These are phyloP conservation scores for Ilyonectria sp. DNA, from an alignment of 2,329 filamentous ascomycete species.

Conservation along the genomic window DNA sequence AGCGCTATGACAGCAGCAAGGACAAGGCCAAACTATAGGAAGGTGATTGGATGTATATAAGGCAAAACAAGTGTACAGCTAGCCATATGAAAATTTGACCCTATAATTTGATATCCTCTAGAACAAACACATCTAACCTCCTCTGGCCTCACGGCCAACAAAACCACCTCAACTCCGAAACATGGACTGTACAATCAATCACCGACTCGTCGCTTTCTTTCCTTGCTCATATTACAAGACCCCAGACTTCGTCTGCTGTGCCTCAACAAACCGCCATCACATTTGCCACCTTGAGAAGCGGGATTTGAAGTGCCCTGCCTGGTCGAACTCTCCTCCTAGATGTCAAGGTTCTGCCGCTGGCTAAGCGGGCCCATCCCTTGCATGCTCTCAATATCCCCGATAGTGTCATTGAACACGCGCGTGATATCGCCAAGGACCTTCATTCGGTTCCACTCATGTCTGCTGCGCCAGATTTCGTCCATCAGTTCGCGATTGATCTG, in stretches of 20 bases:
- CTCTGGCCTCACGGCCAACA: constrained; percentile 32
- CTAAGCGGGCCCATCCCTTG: constrained; percentile 63
- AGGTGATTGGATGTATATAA: constrained; percentile 20
- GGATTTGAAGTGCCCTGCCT: constrained; percentile 4
- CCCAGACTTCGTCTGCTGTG: neutral
- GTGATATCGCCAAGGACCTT: constrained; percentile 76
- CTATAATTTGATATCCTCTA: constrained; percentile 42
- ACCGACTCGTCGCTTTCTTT: constrained; percentile 28
- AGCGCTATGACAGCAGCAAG: constrained; percentile 75
- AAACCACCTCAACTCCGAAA: constrained; percentile 42
- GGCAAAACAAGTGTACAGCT: constrained; percentile 39
- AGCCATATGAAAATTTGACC: constrained; percentile 28
- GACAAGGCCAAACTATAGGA: constrained; percentile 57
- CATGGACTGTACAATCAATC: constrained; percentile 37
- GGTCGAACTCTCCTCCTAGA: constrained; percentile 14
- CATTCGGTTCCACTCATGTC: constrained; percentile 87
- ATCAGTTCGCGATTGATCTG: constrained; percentile 93
- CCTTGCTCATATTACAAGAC: constrained; percentile 27
- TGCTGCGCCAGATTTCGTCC: constrained; percentile 87
- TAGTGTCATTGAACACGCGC: constrained; percentile 82
- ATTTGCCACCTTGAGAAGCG: neutral
- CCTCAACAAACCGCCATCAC: neutral
- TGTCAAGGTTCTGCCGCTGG: constrained; percentile 51
- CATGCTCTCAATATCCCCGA: constrained; percentile 75
- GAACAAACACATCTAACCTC: constrained; percentile 43